phyloP scores from a whole-genome alignment of 148 eudicot genomes.

The Camellia granthamiana region DNA sequence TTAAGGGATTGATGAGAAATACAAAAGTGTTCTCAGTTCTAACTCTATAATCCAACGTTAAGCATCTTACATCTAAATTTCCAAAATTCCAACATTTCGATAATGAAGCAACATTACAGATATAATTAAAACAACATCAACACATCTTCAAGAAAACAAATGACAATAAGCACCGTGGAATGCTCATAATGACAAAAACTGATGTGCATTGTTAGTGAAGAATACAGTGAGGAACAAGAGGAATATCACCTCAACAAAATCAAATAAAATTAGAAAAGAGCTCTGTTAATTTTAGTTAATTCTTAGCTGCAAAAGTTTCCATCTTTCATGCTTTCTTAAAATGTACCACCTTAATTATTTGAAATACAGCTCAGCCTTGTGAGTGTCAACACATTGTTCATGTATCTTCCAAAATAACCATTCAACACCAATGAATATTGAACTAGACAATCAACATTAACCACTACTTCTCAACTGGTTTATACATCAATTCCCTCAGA shows the following conservation, averaged over 20 bases:
- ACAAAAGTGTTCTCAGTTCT: background rate
- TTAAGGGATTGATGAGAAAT: conserved; percentile 15
- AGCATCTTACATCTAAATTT: background rate
- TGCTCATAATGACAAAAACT: background rate
- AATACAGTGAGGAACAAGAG: background rate
- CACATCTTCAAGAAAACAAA: background rate
- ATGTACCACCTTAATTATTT: background rate
- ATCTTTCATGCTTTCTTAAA: background rate
- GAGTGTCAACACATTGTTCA: background rate
- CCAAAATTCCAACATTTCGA: background rate
- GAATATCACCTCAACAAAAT: background rate
- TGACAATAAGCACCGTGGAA: background rate
- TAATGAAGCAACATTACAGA: background rate
- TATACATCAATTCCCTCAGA: background rate
- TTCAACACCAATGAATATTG: background rate
- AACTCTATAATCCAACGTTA: background rate
- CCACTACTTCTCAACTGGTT: background rate
- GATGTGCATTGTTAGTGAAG: background rate
- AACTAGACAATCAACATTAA: background rate
- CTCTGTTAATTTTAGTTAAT: background rate
- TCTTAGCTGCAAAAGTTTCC: background rate
- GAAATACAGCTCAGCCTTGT: background rate
- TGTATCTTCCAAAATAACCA: background rate
- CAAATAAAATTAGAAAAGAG: background rate
- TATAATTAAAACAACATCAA: background rate